A percentile compares a stretch with the other conserved stretches of the same genome.
Conservation (phyloP, 805 yeast genomes). For the Nakazawaea laoshanensis region DNA sequence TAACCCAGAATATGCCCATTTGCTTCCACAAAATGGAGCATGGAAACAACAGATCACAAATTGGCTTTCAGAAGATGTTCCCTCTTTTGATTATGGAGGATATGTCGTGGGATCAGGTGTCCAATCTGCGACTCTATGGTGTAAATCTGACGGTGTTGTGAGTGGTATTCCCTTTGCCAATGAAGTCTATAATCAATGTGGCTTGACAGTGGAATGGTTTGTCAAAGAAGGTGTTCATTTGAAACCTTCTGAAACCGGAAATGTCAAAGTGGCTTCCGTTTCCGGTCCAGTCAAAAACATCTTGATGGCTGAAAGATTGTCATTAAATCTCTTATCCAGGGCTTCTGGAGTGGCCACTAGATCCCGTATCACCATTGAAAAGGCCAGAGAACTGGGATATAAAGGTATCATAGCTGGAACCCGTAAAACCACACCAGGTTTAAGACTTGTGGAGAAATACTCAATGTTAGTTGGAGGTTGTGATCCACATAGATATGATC, state of each 20-base stretch:
- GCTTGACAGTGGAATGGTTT: conserved; percentile 64
- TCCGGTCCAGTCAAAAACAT: conserved; percentile 74
- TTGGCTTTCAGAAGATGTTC: conserved; percentile 83
- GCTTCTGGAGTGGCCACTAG: conserved; percentile 84
- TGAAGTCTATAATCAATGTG: conserved; percentile 76
- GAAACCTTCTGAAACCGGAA: conserved; percentile 36
- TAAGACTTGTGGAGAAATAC: conserved; percentile 81
- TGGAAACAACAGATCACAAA: conserved; percentile 77
- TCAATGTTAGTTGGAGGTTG: conserved; percentile 95
- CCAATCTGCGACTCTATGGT: conserved; percentile 69
- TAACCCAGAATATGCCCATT: conserved; percentile 31
- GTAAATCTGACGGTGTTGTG: conserved; percentile 73
- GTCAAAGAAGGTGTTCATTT: conserved; percentile 59
- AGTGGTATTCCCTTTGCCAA: conserved; percentile 86
- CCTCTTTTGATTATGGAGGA: conserved; percentile 92
- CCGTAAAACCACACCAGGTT: conserved; percentile 95
- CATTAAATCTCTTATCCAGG: conserved; percentile 74
- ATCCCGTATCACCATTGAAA: conserved; percentile 42
- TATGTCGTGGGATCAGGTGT: conserved; percentile 77
- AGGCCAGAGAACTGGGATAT: conserved; percentile 65
- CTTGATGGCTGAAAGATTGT: conserved; percentile 77
- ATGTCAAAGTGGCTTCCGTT: conserved; percentile 71
- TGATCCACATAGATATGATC: conserved; percentile 86
- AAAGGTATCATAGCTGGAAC: conserved; percentile 90
- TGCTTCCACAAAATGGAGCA: conserved; percentile 66